A percentile compares a stretch with the other conserved stretches of the same genome.
Evolutionary conservation across 345 rosid species (phyloP).

Genomic region (Eucalyptus virginea): DNA sequence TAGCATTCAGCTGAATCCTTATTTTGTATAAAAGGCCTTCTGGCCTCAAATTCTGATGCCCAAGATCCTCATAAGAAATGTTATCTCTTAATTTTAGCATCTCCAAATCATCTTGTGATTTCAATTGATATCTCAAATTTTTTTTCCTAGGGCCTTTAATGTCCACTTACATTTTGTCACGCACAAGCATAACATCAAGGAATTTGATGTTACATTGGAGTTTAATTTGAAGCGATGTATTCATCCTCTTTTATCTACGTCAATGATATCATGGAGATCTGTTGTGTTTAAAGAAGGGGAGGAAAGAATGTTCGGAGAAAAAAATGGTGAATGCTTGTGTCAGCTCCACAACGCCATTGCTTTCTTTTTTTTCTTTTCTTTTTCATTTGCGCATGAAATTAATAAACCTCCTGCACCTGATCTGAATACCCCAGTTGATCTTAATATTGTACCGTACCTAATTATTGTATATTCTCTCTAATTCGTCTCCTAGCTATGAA

Average conservation of each 20-base stretch:
- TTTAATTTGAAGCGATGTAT: background rate
- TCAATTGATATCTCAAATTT: background rate
- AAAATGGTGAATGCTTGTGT: background rate
- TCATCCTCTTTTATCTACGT: background rate
- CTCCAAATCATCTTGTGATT: background rate
- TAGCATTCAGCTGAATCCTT: background rate
- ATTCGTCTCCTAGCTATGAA: background rate
- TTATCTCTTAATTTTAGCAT: background rate
- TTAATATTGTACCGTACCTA: no score
- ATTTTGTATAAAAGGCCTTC: background rate
- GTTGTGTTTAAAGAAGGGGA: background rate
- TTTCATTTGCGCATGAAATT: background rate
- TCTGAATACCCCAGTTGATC: background rate
- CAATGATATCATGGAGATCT: background rate
- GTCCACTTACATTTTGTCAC: background rate
- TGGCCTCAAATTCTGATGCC: background rate
- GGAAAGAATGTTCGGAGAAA: background rate
- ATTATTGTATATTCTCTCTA: background rate
- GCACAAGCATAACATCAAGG: background rate
- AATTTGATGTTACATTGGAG: background rate
- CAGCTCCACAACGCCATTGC: background rate
- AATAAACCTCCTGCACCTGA: background rate
- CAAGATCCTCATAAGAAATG: background rate
- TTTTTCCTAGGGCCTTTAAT: background rate
- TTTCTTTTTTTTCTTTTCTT: no score